Evolutionary conservation across 2,329 filamentous ascomycete genomes (phyloP), one percentile per base, ranked within the genome.

Genomic region (Aureobasidium subglaciale): DNA sequence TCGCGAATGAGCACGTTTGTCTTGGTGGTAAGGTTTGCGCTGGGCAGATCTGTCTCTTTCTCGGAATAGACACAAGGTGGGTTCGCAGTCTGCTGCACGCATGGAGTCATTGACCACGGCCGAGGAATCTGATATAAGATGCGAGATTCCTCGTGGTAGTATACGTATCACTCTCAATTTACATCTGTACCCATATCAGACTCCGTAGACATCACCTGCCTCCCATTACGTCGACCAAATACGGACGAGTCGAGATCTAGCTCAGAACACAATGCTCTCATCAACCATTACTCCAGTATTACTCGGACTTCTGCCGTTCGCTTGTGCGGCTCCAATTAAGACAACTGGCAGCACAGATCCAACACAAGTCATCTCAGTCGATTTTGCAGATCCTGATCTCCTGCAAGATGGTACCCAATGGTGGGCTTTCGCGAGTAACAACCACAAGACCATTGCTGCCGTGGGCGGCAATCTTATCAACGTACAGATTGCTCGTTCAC

Each of bases 301-400:
- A 15, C 20, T 43, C n/a, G 40, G 50, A 4, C 50, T 54, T 34
- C 29, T 43, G 4, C 50, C 38, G 8, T 13, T 34, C 18, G 30
- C 38, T 4, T n/a, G 34, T 16, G 29, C 50, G 9, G 40, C 38
- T 29, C 50, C 50, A 22, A 8, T 57, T 16, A 22, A 9, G 11
- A 57, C 55, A n/a, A 57, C 55, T 4, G 55, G 55, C 10, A 57
- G 18, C 13, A 30, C 38, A 1, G 32, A 57, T 10, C 34, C 40
- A 11, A 37, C 38, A 24, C 29, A 50, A 20, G 38, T 49, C 46
- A 57, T 57, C 24, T 13, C 32, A 13, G 32, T 48, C 27, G 54
- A 73, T 59, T 73, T 73, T 50, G 67, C 71, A 1, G 71, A 73
- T 60, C 71, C 71, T 6, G 57, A 63, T 15, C 60, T 73, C 11